Conservation (phyloP, 257 asterid species). For the Solanum clarkiae region DNA sequence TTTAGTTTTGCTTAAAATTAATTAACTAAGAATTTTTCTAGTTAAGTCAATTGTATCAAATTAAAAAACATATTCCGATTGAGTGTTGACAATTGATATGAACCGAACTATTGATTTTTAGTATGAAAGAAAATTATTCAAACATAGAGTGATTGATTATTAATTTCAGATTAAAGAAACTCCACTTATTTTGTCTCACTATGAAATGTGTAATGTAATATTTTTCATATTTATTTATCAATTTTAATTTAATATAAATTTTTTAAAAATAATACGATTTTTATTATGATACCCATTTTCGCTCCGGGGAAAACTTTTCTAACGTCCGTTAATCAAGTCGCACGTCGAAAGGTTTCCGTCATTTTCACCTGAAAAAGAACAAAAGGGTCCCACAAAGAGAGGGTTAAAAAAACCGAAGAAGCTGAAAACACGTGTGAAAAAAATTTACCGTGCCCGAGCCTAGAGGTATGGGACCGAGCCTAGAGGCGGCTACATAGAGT, state of each 20-base stretch:
- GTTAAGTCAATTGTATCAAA: too few relatives aligned
- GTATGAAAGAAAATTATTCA: too few relatives aligned
- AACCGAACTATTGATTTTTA: too few relatives aligned
- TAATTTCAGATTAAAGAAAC: too few relatives aligned
- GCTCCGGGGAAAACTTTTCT: background rate
- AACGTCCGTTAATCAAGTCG: background rate
- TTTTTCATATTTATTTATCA: background rate
- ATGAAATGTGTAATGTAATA: background rate
- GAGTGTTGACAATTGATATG: too few relatives aligned
- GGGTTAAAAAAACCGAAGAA: background rate
- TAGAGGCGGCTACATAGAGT: conserved; percentile 35
- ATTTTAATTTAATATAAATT: background rate
- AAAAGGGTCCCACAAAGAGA: background rate
- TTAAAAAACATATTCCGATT: too few relatives aligned
- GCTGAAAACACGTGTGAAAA: background rate
- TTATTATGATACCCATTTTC: background rate
- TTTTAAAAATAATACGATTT: background rate
- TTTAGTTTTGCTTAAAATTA: too few relatives aligned
- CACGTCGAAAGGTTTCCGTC: background rate
- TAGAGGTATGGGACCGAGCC: conserved; percentile 52
- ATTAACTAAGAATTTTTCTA: too few relatives aligned
- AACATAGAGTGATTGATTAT: too few relatives aligned
- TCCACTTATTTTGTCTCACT: background rate
- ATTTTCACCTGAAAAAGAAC: background rate
- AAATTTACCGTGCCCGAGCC: conserved; percentile 8